Conservation (phyloP, 2,329 filamentous ascomycete species). For the Hirsutella thompsonii region DNA sequence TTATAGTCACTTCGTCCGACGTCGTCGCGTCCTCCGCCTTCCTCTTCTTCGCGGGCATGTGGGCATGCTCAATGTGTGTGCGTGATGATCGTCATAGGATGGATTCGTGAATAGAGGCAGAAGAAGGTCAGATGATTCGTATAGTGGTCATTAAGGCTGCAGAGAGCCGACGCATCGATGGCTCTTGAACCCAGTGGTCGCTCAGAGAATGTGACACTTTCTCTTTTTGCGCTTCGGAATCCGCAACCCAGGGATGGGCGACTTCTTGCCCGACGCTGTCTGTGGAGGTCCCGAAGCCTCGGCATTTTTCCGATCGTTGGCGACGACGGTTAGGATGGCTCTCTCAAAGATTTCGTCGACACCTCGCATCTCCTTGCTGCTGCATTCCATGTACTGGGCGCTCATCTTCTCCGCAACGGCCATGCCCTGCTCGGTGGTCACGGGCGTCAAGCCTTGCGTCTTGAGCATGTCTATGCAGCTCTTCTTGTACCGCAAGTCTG, state of each 20-base stretch:
- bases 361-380: slow-evolving; percentile 91
- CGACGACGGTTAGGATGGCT: slow-evolving; percentile 81
- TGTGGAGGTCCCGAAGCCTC: slow-evolving; percentile 32
- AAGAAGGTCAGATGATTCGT: slow-evolving; percentile 17
- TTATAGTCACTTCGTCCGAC: neutral
- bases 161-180: slow-evolving; percentile 4
- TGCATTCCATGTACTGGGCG: slow-evolving; percentile 95
- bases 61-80: slow-evolving; percentile 1
- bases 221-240: slow-evolving; percentile 68
- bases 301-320: slow-evolving; percentile 57
- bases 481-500: slow-evolving; percentile 87
- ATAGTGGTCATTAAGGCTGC: slow-evolving; percentile 26
- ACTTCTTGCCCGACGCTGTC: slow-evolving; percentile 23
- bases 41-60: neutral
- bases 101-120: slow-evolving; percentile 15
- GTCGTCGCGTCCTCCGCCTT: slow-evolving; percentile 1
- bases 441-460: slow-evolving; percentile 90
- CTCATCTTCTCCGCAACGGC: slow-evolving; percentile 87
- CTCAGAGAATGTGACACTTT: slow-evolving; percentile 67
- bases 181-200: neutral
- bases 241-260: slow-evolving; percentile 29
- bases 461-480: slow-evolving; percentile 98
- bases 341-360: slow-evolving; percentile 94
- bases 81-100: slow-evolving; percentile 12
- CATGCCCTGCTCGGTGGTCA: slow-evolving; percentile 81